These are phyloP conservation scores for Thielaviopsis euricoi DNA, from an alignment of 2,329 filamentous ascomycete species.

Conservation along the genomic window DNA sequence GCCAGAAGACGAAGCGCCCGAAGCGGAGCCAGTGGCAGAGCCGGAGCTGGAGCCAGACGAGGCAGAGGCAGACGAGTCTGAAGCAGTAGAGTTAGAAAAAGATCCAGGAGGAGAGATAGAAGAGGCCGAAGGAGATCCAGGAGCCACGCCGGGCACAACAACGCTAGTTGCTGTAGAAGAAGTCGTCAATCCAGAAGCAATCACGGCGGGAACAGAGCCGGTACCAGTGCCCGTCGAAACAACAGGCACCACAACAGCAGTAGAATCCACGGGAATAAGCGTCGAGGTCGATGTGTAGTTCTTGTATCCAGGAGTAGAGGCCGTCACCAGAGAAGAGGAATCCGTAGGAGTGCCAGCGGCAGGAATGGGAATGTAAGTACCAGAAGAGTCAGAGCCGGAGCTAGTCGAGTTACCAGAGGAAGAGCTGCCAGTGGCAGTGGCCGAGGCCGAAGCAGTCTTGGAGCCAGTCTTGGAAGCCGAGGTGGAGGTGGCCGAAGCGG, in stretches of 20 bases:
- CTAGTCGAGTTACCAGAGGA: background rate
- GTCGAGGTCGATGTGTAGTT: background rate
- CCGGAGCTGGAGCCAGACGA: background rate
- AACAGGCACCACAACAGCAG: background rate
- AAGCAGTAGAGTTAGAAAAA: constrained; percentile 2
- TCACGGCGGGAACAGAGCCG: background rate
- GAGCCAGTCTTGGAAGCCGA: background rate
- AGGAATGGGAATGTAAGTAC: background rate
- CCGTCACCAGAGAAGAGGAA: background rate
- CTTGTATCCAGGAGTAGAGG: background rate
- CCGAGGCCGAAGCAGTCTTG: background rate
- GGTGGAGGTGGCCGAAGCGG: background rate
- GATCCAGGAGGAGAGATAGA: constrained; percentile 2
- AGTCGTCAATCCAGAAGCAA: background rate
- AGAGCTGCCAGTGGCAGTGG: background rate
- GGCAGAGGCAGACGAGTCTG: background rate
- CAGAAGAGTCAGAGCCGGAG: constrained; percentile 1
- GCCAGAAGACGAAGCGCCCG: background rate
- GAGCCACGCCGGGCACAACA: constrained; percentile 7
- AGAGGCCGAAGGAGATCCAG: constrained; percentile 5
- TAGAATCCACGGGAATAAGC: background rate
- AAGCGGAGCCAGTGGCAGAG: constrained; percentile 1
- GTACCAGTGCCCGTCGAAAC: background rate
- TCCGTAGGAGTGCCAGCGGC: constrained; percentile 7
- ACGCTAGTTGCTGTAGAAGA: background rate